Evolutionary conservation across 345 rosid genomes (phyloP).

Genomic region (Dimocarpus longan): DNA sequence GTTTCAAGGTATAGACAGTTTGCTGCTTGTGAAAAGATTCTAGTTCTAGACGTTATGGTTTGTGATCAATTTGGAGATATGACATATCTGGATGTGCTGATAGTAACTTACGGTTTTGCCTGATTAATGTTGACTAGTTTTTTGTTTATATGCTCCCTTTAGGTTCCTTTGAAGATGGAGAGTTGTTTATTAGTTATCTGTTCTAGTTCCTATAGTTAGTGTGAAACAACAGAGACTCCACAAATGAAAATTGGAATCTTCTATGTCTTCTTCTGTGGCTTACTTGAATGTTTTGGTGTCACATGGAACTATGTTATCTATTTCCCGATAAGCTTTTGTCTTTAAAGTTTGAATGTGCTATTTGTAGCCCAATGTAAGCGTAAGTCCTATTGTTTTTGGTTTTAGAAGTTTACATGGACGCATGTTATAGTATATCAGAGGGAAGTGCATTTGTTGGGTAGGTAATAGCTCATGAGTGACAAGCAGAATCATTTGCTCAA

Average conservation of each 20-base stretch:
- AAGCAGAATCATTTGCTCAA: neutral
- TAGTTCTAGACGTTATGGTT: neutral
- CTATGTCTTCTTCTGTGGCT: neutral
- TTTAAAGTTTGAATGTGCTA: conserved; percentile 1
- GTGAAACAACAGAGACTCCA: neutral
- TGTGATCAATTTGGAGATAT: neutral
- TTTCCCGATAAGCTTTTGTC: neutral
- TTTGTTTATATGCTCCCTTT: neutral
- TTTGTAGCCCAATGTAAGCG: neutral
- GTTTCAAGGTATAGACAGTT: neutral
- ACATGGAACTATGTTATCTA: neutral
- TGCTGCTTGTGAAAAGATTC: neutral
- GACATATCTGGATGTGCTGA: neutral
- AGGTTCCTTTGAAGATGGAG: neutral
- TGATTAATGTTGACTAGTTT: neutral
- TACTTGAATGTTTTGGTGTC: neutral
- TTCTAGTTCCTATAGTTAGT: neutral
- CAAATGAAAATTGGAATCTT: neutral
- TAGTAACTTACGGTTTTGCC: neutral
- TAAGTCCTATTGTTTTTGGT: neutral
- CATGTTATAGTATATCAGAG: neutral
- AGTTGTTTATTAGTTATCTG: neutral
- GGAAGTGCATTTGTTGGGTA: neutral
- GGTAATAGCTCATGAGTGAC: neutral
- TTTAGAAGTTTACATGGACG: conserved; percentile 2